Base-by-base conservation (phyloP, 768 basidiomycete species). In the Boletus reticulatus region DNA sequence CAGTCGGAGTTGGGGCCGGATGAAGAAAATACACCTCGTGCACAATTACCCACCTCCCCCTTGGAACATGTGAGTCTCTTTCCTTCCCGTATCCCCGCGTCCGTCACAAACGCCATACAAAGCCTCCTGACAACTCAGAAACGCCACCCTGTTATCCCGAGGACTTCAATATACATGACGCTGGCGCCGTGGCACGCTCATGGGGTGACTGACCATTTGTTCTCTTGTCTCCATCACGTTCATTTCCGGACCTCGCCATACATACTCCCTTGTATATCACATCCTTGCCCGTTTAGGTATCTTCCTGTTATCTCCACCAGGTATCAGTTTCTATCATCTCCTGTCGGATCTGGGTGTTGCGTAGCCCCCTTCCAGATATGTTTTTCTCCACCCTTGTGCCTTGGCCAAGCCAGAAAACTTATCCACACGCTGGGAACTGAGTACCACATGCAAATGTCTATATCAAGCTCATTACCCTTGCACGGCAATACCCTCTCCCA, bases 231-330 rank as follows among this genome's bases (percentile, higher is more conserved):
- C 51, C 39, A 57, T 62, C 71, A 59, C 71, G 22, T 62, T 73
- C 71, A 67, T 67, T 70, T 67, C 64, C 69, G 70, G 63, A 61
- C 65, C 55, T 57, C 56, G 34, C 53, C 63, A 61, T 56, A 48
- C 55, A 43, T 53, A 46, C 58, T 47, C 51, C 59, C 61, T 44
- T 62, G 20, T 62, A 58, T 60, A 63, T 58, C 39, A 59, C 59
- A 36, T 44, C 45, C 57, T 38, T 50, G 55, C 62, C 56, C 54
- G 59, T 69, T 65, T 56, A 45, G 60, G 62, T 50, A 64, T 62
- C 52, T 57, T 58, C 50, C 46, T 66, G 67, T 62, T 73, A 71
- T 70, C 67, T 69, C 72, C 66, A 71, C 65, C 62, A 73, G 69
- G 70, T 57, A 48, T 55, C 56, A 45, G 55, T 48, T 63, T 61